These are phyloP conservation scores for Pyrus betulifolia DNA, from an alignment of 306 rosid genomes.

Conservation along the genomic window DNA sequence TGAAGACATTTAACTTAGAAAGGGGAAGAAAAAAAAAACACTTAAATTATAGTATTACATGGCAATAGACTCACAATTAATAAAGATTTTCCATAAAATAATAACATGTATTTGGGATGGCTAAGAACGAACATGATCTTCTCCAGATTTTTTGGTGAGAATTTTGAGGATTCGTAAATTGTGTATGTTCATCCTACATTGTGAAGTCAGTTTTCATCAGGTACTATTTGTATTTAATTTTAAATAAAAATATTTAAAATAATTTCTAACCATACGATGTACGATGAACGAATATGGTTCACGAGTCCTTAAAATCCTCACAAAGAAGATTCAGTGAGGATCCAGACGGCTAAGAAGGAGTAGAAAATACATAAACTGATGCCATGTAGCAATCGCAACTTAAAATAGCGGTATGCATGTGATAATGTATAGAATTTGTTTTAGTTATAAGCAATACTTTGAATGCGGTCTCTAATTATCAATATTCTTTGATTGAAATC, in stretches of 20 bases:
- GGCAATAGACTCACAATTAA: not conserved
- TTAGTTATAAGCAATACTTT: no score
- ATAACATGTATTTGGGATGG: not conserved
- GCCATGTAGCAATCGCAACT: not conserved
- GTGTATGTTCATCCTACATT: fast-evolving
- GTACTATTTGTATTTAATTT: no score
- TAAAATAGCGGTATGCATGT: not conserved
- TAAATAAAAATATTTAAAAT: no score
- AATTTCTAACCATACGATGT: fast-evolving
- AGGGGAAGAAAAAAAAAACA: no score
- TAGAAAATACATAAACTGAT: not conserved
- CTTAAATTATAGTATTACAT: not conserved
- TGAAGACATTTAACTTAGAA: no score
- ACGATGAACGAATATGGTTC: no score
- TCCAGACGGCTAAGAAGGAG: not conserved
- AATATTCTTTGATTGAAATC: no score
- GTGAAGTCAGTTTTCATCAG: fast-evolving
- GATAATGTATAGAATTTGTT: no score
- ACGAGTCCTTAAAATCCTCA: no score
- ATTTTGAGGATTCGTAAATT: no score
- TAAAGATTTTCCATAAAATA: not conserved
- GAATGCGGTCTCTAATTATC: fast-evolving
- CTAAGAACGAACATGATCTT: not conserved
- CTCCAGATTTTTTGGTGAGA: no score
- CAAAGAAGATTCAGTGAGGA: fast-evolving